Percentiles rank a stretch among this genome's conserved stretches.
Conservation (phyloP, 1,284 basidiomycete species). For the Moesziomyces antarcticus region DNA sequence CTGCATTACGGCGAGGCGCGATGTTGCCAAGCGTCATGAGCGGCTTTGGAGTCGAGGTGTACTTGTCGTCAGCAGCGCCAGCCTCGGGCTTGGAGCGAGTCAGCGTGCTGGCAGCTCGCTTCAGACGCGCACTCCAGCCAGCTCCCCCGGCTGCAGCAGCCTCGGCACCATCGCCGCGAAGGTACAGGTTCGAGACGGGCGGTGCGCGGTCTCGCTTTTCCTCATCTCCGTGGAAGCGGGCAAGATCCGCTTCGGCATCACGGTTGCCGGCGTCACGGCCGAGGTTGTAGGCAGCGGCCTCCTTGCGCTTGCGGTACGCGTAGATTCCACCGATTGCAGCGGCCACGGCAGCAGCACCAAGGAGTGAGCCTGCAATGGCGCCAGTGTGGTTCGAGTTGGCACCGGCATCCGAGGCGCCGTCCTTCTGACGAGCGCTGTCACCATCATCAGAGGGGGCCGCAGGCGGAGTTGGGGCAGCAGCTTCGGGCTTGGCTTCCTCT, state of each 20-base stretch:
- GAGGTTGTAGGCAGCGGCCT: slow-evolving; percentile 41
- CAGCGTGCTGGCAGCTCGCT: slow-evolving; percentile 22
- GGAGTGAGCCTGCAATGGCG: slow-evolving; percentile 58
- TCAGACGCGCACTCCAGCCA: slow-evolving; percentile 19
- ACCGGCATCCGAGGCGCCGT: neutral
- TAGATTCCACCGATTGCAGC: slow-evolving; percentile 62
- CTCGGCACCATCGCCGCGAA: slow-evolving; percentile 15
- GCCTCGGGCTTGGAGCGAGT: slow-evolving; percentile 1
- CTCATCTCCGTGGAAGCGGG: slow-evolving; percentile 8
- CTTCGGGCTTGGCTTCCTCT: slow-evolving; percentile 11
- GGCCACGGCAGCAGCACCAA: slow-evolving; percentile 62
- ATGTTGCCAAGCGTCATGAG: slow-evolving; percentile 20
- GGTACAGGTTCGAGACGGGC: slow-evolving; percentile 44
- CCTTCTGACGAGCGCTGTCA: neutral
- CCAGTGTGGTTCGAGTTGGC: slow-evolving; percentile 25
- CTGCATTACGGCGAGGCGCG: slow-evolving; percentile 9
- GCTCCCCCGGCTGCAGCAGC: slow-evolving; percentile 12
- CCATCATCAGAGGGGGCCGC: neutral
- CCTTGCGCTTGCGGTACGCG: slow-evolving; percentile 58
- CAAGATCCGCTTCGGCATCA: slow-evolving; percentile 29
- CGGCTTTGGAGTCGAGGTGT: slow-evolving; percentile 15
- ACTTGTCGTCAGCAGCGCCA: slow-evolving; percentile 4
- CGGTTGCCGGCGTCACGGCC: slow-evolving; percentile 20
- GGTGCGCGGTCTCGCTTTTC: slow-evolving; percentile 24
- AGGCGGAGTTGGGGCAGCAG: slow-evolving; percentile 22